These are phyloP conservation scores for Smittium culicis DNA, from an alignment of 371 early-diverging fungal species.

Conservation along the genomic window DNA sequence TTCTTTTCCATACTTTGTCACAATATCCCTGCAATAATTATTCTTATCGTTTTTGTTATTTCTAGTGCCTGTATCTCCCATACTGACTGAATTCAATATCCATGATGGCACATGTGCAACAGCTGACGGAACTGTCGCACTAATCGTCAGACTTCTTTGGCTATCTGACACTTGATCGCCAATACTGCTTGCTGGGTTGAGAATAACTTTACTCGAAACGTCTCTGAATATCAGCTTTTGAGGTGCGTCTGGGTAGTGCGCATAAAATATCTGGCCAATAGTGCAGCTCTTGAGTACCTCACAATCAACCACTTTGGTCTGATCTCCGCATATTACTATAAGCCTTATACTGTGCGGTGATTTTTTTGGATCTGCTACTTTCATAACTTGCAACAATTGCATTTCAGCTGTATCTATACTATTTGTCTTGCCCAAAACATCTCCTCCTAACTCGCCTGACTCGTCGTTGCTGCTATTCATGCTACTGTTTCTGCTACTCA, in stretches of 20 bases:
- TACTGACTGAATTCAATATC: neutral
- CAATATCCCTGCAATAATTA: neutral
- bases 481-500: too few species aligned
- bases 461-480: too few species aligned
- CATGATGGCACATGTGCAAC: too few species aligned
- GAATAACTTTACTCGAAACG: neutral
- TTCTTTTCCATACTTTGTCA: neutral
- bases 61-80: neutral
- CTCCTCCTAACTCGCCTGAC: too few species aligned
- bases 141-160: neutral
- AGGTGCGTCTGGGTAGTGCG: conserved; percentile 6
- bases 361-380: too few species aligned
- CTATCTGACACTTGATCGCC: neutral
- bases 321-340: neutral
- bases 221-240: conserved; percentile 3
- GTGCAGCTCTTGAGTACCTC: conserved; percentile 1
- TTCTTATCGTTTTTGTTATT: neutral
- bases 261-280: conserved; percentile 4
- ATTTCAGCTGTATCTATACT: too few species aligned
- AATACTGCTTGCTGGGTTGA: conserved; percentile 3
- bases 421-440: too few species aligned
- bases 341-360: neutral
- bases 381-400: too few species aligned
- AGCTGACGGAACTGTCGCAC: neutral
- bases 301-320: neutral